Base-by-base conservation (phyloP, 345 rosid species). In the Gossypium stocksii region DNA sequence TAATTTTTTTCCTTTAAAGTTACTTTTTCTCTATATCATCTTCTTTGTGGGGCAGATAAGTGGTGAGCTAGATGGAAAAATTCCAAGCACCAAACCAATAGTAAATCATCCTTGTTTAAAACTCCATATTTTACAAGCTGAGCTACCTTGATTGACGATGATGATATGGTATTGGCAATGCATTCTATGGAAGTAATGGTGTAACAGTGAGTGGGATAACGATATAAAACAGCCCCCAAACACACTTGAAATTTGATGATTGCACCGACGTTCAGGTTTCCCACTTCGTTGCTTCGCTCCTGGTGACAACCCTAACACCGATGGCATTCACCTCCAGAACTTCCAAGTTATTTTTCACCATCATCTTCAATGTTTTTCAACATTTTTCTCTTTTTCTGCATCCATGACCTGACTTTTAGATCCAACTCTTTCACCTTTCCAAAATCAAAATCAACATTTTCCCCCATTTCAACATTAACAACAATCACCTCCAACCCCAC, bases 321-420 rank as follows among this genome's bases (percentile, higher is more conserved):
- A 92, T 34, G 97, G 98, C 53, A 92, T 92, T 75, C 94, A 94
- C 87, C 85, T 92, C 54, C 93, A 90, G 81, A 92, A 94, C 85
- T 86, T 93, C 78, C 81, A 82, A 69, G 79, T 1, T 29, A 29
- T 29, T 29, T 29, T 29, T 29, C 38, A 29, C 6, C 38, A 29
- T 29, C 38, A 29, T 29, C 6, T 29, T 29, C 38, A 29, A 29
- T 1, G 4, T 29, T 29, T 29, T 29, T 4, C 6, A 29, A 29
- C 38, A 29, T 29, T 1, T 29, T 29, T 29, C 38, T 29, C 6
- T 3, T 29, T 29, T 6, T 29, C 1, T 0, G 4, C 38, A 29
- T 29, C 3, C 13, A 3, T 2, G 51, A 46, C 14, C 34, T 41
- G 56, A 45, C n/a, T 46, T 13, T 46, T 2, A 23, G 7, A 25